Evolutionary conservation across 257 asterid genomes (phyloP).

Genomic region (Gentiana dahurica): DNA sequence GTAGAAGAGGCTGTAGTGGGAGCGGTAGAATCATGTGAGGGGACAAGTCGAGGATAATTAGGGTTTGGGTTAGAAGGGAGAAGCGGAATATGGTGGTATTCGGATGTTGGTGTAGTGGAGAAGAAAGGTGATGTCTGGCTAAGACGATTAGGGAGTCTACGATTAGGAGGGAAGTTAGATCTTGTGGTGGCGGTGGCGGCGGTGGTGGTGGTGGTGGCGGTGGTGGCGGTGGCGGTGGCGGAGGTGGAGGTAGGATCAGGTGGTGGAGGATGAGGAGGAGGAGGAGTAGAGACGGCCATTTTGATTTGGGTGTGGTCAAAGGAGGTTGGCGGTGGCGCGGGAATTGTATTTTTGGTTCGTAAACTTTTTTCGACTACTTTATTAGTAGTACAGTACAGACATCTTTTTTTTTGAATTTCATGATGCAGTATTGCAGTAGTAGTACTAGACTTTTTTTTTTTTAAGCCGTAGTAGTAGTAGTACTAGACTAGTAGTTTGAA

Average conservation of each 20-base stretch:
- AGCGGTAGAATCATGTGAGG: conserved; percentile 5
- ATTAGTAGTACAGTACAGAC: too few relatives aligned
- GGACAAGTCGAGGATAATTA: conserved; percentile 4
- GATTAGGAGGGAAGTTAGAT: conserved; percentile 14
- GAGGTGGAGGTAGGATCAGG: conserved; percentile 10
- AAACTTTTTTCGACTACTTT: too few relatives aligned
- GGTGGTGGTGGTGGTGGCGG: conserved; percentile 10
- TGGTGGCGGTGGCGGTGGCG: conserved; percentile 8
- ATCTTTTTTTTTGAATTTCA: too few relatives aligned
- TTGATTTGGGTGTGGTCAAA: conserved; percentile 1
- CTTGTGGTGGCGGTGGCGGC: conserved; percentile 16
- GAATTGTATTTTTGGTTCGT: not conserved
- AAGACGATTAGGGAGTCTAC: conserved; percentile 7
- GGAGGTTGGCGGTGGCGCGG: conserved; percentile 21
- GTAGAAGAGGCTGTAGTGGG: conserved; percentile 10
- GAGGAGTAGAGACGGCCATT: conserved; percentile 56
- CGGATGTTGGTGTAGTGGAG: conserved; percentile 3
- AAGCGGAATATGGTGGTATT: conserved; percentile 1
- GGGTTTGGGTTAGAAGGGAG: conserved; percentile 9
- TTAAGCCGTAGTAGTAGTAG: too few relatives aligned
- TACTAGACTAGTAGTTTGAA: too few relatives aligned
- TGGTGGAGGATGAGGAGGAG: conserved; percentile 25
- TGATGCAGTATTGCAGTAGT: too few relatives aligned
- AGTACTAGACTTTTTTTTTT: too few relatives aligned
- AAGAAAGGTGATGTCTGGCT: conserved; percentile 4